phyloP scores from a whole-genome alignment of 1,139 yeast genomes.

The Ogataea hybrid region DNA sequence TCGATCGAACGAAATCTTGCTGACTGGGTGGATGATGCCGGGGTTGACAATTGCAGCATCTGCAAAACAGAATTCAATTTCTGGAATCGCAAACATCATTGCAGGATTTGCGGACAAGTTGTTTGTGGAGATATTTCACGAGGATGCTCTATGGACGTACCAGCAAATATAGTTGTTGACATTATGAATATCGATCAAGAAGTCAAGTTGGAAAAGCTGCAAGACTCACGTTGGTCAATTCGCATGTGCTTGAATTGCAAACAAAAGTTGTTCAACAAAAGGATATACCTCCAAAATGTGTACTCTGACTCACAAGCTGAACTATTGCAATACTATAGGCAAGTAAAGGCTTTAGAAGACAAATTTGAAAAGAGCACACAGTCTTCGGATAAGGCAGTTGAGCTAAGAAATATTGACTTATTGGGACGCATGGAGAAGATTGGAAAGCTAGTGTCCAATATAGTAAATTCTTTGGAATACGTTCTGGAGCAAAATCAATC shows the following conservation, averaged over 20 bases:
- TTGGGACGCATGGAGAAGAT: slow-evolving; percentile 24
- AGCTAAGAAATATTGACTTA: slow-evolving; percentile 13
- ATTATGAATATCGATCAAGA: slow-evolving; percentile 36
- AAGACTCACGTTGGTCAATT: slow-evolving; percentile 5
- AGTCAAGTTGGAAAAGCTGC: not conserved
- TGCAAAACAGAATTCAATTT: slow-evolving; percentile 61
- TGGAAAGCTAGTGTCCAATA: slow-evolving; percentile 17
- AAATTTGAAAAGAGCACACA: slow-evolving; percentile 36
- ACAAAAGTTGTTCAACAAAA: slow-evolving; percentile 53
- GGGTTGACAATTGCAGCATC: slow-evolving; percentile 54
- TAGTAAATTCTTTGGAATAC: slow-evolving; percentile 7
- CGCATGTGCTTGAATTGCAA: slow-evolving; percentile 66
- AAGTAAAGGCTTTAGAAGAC: slow-evolving; percentile 37
- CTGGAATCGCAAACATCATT: slow-evolving; percentile 62
- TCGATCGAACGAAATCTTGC: slow-evolving; percentile 52
- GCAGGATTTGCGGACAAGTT: slow-evolving; percentile 61
- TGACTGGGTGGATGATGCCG: slow-evolving; percentile 65
- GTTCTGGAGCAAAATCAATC: slow-evolving; percentile 3
- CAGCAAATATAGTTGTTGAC: slow-evolving; percentile 48
- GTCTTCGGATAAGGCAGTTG: slow-evolving; percentile 9
- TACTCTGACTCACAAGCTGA: slow-evolving; percentile 17
- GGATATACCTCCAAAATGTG: slow-evolving; percentile 46
- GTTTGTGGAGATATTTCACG: slow-evolving; percentile 69
- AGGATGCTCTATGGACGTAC: slow-evolving; percentile 73
- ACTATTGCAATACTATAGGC: slow-evolving; percentile 36